Conservation (phyloP, 192 early-diverging fungal species). For the Backusella psychrophila region DNA sequence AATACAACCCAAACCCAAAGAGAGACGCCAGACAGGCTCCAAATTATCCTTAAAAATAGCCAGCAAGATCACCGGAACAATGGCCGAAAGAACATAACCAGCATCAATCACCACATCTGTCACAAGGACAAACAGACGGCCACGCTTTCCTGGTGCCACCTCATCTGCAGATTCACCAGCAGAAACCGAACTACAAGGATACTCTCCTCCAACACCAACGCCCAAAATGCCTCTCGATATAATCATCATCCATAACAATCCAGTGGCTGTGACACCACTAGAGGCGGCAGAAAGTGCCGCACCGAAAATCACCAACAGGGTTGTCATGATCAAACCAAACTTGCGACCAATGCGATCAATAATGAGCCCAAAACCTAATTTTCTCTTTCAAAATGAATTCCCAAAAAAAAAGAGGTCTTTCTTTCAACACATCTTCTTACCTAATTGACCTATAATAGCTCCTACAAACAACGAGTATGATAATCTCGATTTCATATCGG, state of each 20-base stretch:
- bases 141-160: conserved; percentile 37
- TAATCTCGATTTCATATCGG: conserved; percentile 39
- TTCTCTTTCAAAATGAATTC: no score
- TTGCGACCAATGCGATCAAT: conserved; percentile 55
- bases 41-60: conserved; percentile 46
- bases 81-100: conserved; percentile 45
- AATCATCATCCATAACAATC: conserved; percentile 48
- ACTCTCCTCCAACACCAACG: conserved; percentile 49
- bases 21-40: conserved; percentile 52
- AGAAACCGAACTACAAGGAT: conserved; percentile 51
- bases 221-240: conserved; percentile 44
- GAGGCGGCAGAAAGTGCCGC: conserved; percentile 40
- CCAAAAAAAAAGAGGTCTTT: no score
- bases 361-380: conserved; percentile 41
- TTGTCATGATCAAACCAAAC: conserved; percentile 46
- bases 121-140: conserved; percentile 30
- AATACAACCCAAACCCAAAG: conserved; percentile 49
- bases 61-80: conserved; percentile 46
- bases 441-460: conserved; percentile 50
- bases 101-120: conserved; percentile 51
- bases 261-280: conserved; percentile 37
- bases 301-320: conserved; percentile 47
- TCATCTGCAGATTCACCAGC: conserved; percentile 55
- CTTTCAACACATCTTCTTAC: conserved; percentile 16
- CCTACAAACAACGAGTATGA: conserved; percentile 52